Base-by-base conservation (phyloP, 2,329 filamentous ascomycete species). In the Phymatotrichopsis omnivora region DNA sequence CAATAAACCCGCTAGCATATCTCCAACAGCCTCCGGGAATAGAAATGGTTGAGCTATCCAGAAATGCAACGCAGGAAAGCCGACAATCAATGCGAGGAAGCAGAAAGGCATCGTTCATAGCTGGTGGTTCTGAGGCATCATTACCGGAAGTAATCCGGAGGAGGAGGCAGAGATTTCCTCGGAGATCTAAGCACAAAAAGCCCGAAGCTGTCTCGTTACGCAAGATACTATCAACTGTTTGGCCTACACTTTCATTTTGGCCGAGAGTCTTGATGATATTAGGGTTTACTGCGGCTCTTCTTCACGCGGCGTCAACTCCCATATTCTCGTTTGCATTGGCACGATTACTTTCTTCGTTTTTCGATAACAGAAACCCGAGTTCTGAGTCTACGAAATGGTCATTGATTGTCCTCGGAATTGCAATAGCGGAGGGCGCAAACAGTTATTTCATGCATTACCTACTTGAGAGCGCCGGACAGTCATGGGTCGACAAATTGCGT, bases 261-360 rank as follows among this genome's bases (percentile, higher is more conserved):
- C 68, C 78, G 10, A 74, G 72, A 1, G 2, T 72, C 0, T 61
- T 74, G 10, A 64, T 93, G 1, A 22, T 80, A 0, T 42, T 73
- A 2, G 84, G 78, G 1, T 63, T 85, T 7, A n/a, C 73, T 0
- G 69, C 73, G 33, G 76, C 80, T 23, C 57, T 81, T 1, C 56
- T 80, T 0, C 77, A 83, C 35, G 80, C 83, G 3, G 74, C 70
- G 3, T 70, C 74, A 20, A 82, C 80, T 0, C 83, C 86, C 0
- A 66, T 75, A 0, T 95, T 95, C 57, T 80, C 85, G 0, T 85
- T 74, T 60, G 68, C 82, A 7, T 78, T 94, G 39, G 75, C 85
- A 0, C 75, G 79, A 45, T 71, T 95, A 0, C 70, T 93, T 0
- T 65, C 68, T 2, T 78, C 78, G 0, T 85, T 91, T 60, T 84